Evolutionary conservation across 2,329 filamentous ascomycete species (phyloP).

Genomic region (Hymenoscyphus repandus): DNA sequence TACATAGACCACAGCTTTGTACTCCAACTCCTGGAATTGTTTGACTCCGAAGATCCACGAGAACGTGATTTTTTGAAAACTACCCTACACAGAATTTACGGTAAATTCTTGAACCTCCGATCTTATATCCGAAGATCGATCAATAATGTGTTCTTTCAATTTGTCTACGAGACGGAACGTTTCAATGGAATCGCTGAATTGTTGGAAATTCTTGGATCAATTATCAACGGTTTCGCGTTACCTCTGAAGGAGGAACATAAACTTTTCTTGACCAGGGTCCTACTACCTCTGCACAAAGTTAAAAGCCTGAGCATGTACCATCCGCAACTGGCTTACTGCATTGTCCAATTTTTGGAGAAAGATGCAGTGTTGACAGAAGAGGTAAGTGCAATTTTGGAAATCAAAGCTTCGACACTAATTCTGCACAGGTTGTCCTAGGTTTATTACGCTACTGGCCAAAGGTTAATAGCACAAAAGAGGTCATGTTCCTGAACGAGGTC

Average conservation of each 20-base stretch:
- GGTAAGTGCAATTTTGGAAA: conserved; percentile 44
- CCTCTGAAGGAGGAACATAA: conserved; percentile 99
- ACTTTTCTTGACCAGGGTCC: conserved; percentile 87
- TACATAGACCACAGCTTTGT: conserved; percentile 99
- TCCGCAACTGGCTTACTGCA: conserved; percentile 95
- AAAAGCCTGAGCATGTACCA: conserved; percentile 99
- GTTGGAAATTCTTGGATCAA: conserved; percentile 59
- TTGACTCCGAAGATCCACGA: conserved; percentile 94
- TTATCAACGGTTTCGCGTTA: conserved; percentile 97
- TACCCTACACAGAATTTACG: conserved; percentile 94
- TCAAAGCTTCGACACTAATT: conserved; percentile 11
- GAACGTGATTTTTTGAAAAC: conserved; percentile 98
- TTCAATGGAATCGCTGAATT: conserved; percentile 44
- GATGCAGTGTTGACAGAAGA: conserved; percentile 96
- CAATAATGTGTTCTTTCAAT: conserved; percentile 99
- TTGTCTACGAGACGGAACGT: conserved; percentile 95
- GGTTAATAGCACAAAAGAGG: conserved; percentile 98
- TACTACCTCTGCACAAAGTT: conserved; percentile 93
- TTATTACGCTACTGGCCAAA: conserved; percentile 97
- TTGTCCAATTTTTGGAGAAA: conserved; percentile 97
- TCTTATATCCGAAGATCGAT: conserved; percentile 97
- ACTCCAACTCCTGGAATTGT: conserved; percentile 90
- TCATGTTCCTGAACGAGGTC: conserved; percentile 99
- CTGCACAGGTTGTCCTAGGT: conserved; percentile 75
- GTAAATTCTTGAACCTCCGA: conserved; percentile 95